These are phyloP conservation scores for Fonsecaea pedrosoi DNA, from an alignment of 2,329 filamentous ascomycete species.

Conservation along the genomic window DNA sequence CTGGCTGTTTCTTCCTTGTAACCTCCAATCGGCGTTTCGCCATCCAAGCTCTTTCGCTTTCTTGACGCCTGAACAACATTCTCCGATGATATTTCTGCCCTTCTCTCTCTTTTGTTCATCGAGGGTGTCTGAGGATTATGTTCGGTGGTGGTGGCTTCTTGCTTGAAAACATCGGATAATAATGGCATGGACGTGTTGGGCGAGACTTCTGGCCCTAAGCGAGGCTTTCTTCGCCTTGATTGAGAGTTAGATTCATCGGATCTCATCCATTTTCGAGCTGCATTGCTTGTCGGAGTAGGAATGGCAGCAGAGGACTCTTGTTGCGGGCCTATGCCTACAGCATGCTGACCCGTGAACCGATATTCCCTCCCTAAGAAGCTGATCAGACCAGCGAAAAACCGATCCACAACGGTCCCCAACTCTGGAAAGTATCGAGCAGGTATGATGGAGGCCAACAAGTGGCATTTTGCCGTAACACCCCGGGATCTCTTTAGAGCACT, in stretches of 20 bases:
- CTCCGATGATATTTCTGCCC: background rate
- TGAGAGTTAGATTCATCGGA: background rate
- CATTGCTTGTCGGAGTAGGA: background rate
- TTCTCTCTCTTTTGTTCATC: background rate
- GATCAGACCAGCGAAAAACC: conserved; percentile 4
- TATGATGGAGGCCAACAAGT: background rate
- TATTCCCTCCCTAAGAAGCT: background rate
- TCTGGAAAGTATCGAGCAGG: background rate
- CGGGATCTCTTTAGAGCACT: background rate
- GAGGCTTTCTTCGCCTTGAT: background rate
- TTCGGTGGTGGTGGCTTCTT: background rate
- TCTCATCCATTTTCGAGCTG: background rate
- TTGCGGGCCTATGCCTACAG: background rate
- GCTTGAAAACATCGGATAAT: background rate
- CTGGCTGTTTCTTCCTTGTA: background rate
- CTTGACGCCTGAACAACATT: background rate
- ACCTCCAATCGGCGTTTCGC: background rate
- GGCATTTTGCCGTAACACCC: background rate
- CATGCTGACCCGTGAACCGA: background rate
- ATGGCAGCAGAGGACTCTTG: background rate
- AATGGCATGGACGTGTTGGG: background rate
- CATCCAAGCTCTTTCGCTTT: background rate
- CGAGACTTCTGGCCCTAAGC: background rate
- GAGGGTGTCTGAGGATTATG: background rate
- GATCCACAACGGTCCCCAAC: background rate